A percentile compares a stretch with the other conserved stretches of the same genome.
These are phyloP conservation scores for Talaromyces marneffei DNA, from an alignment of 2,329 filamentous ascomycete species.

Conservation along the genomic window DNA sequence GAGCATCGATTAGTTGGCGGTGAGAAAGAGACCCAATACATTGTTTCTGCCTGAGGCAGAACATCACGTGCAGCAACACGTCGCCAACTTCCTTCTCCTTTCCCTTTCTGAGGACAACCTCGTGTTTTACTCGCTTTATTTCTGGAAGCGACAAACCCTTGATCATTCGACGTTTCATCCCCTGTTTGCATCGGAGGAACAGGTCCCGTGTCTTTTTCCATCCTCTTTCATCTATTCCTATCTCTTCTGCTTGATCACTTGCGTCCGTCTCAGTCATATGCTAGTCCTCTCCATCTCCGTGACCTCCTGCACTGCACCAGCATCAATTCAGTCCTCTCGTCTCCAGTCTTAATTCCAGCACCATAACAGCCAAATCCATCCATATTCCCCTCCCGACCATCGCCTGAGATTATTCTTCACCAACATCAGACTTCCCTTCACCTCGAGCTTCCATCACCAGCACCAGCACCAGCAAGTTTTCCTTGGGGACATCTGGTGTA, in stretches of 20 bases:
- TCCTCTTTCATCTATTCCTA: not conserved
- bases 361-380: conserved; percentile 4
- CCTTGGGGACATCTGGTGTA: conserved; percentile 83
- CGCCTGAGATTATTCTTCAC: not conserved
- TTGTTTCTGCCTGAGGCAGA: not conserved
- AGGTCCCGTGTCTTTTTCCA: conserved; percentile 16
- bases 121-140: not conserved
- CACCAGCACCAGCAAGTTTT: conserved; percentile 81
- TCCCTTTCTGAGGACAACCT: not conserved
- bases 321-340: conserved; percentile 11
- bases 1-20: not conserved
- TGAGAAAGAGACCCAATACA: not conserved
- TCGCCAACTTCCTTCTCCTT: not conserved
- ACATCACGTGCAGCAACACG: conserved; percentile 2
- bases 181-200: conserved; percentile 11
- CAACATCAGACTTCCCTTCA: conserved; percentile 3
- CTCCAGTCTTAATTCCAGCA: conserved; percentile 7
- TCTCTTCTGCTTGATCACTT: conserved; percentile 1
- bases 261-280: conserved; percentile 3
- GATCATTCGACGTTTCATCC: not conserved
- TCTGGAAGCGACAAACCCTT: not conserved
- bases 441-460: conserved; percentile 28
- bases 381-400: conserved; percentile 12
- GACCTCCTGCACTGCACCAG: conserved; percentile 9
- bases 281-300: conserved; percentile 9